Conservation (phyloP, 2,329 filamentous ascomycete species). For the Aspergillus transmontanensis region DNA sequence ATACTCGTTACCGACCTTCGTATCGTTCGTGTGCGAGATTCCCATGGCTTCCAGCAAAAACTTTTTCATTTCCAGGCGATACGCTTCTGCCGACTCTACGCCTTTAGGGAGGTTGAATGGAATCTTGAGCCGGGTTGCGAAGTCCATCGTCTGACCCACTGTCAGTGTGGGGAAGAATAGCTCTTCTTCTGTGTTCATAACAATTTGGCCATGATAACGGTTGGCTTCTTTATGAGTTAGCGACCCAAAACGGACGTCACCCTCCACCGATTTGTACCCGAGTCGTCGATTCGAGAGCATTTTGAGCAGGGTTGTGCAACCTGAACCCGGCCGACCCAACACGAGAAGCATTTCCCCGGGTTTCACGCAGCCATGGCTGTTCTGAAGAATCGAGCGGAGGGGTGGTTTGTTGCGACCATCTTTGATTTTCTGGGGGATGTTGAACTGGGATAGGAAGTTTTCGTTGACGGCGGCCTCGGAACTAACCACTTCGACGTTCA, state of each 20-base stretch:
- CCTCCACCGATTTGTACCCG: constrained; percentile 61
- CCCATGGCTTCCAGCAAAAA: constrained; percentile 6
- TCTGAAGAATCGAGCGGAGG: constrained; percentile 65
- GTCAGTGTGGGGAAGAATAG: constrained; percentile 53
- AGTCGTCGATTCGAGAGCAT: constrained; percentile 65
- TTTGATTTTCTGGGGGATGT: constrained; percentile 55
- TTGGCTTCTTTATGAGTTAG: constrained; percentile 44
- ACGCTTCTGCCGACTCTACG: constrained; percentile 1
- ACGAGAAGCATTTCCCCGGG: constrained; percentile 74
- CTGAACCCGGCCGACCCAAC: constrained; percentile 67
- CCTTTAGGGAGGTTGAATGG: constrained; percentile 3
- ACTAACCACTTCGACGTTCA: constrained; percentile 64
- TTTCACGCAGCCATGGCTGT: constrained; percentile 68
- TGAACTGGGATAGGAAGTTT: constrained; percentile 63
- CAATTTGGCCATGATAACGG: constrained; percentile 58
- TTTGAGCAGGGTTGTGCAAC: constrained; percentile 72
- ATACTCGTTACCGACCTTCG: constrained; percentile 65
- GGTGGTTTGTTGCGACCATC: constrained; percentile 60
- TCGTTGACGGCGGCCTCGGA: constrained; percentile 67
- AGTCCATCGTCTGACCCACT: constrained; percentile 53
- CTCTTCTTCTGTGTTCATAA: constrained; percentile 56
- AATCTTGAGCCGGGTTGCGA: constrained; percentile 9
- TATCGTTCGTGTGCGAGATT: constrained; percentile 41
- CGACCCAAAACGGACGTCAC: constrained; percentile 59
- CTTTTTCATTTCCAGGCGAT: constrained; percentile 2